Evolutionary conservation across 2,329 filamentous ascomycete genomes (phyloP).

Genomic region (Xylaria sp.): DNA sequence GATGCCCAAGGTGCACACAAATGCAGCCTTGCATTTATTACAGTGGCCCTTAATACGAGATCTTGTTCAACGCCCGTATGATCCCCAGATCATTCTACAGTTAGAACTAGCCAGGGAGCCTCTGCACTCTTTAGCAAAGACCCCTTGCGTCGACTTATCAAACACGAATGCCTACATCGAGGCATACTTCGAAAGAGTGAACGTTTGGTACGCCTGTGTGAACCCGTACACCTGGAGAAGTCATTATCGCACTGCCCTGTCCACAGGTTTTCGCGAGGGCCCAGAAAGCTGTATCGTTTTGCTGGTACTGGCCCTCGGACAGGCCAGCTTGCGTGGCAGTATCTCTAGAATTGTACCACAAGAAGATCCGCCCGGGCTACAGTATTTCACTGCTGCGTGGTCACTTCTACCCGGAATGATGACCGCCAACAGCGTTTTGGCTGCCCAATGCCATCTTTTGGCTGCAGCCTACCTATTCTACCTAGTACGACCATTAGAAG

Average conservation of each 20-base stretch:
- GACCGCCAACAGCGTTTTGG: conserved; percentile 80
- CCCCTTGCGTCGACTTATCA: conserved; percentile 74
- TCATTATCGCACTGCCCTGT: conserved; percentile 79
- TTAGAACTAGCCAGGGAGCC: conserved; percentile 83
- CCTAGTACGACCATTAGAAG: conserved; percentile 81
- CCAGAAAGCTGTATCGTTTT: conserved; percentile 85
- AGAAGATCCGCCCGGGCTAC: conserved; percentile 77
- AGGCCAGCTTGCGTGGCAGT: conserved; percentile 78
- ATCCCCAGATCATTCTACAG: conserved; percentile 83
- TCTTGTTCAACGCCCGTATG: conserved; percentile 79
- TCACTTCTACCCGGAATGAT: conserved; percentile 79
- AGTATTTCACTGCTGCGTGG: conserved; percentile 86
- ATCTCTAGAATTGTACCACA: conserved; percentile 76
- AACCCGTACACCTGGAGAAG: conserved; percentile 83
- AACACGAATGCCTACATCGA: conserved; percentile 80
- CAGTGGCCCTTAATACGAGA: conserved; percentile 85
- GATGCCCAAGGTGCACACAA: conserved; percentile 87
- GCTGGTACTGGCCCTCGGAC: conserved; percentile 79
- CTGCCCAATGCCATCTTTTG: conserved; percentile 82
- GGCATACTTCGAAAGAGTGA: conserved; percentile 83
- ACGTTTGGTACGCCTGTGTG: conserved; percentile 87
- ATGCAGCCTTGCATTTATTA: conserved; percentile 79
- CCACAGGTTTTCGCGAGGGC: conserved; percentile 79
- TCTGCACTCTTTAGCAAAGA: conserved; percentile 72
- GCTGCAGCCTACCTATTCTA: conserved; percentile 87